These are phyloP conservation scores for Citrullus colocynthis DNA, from an alignment of 306 rosid species.

Conservation along the genomic window DNA sequence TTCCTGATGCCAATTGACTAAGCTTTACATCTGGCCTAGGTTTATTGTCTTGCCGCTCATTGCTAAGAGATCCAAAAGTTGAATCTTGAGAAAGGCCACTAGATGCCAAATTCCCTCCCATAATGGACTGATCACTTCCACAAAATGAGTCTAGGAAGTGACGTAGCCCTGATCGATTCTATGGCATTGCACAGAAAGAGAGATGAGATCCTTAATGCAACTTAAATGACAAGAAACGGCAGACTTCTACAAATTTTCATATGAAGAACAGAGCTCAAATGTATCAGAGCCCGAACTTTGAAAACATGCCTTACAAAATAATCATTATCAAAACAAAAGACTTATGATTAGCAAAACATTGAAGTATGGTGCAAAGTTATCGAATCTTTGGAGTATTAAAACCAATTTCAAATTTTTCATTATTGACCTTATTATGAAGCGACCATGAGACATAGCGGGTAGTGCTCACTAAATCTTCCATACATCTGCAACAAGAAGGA, in stretches of 20 bases:
- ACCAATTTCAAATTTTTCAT: not conserved
- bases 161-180: constrained; percentile 93
- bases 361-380: not conserved
- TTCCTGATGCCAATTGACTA: constrained; percentile 74
- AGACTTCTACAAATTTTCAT: not conserved
- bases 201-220: not conserved
- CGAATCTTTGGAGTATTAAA: not conserved
- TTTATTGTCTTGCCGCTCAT: constrained; percentile 68
- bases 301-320: not conserved
- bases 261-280: not conserved
- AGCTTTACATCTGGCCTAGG: constrained; percentile 77
- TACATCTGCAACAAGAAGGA: constrained; percentile 47
- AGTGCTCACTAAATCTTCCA: constrained; percentile 97
- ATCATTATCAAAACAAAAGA: not conserved
- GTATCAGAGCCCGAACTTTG: not conserved
- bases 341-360: not conserved
- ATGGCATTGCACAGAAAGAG: constrained; percentile 19
- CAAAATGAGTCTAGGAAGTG: constrained; percentile 93
- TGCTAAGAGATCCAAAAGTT: constrained; percentile 23
- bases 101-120: constrained; percentile 24
- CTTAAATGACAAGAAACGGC: not conserved
- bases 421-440: constrained; percentile 82
- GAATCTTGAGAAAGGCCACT: constrained; percentile 41
- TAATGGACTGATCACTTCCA: constrained; percentile 66
- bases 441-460: constrained; percentile 96